Evolutionary conservation across 352 stramenopile genomes (phyloP).

Genomic region (Halophytophthora polymorphica): DNA sequence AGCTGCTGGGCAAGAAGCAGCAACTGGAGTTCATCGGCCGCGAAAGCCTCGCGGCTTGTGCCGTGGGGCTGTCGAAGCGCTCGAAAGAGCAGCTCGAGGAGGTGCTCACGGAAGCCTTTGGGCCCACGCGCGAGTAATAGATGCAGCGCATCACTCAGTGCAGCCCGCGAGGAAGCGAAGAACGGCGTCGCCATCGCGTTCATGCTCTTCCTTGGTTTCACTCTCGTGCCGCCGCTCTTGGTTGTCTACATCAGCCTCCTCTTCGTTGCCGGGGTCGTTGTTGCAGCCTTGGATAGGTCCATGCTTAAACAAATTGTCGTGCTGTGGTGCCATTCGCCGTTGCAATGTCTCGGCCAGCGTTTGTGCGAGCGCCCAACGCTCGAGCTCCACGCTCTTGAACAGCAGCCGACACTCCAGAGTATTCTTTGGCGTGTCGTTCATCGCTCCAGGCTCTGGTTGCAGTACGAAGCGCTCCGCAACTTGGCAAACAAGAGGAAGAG

Average conservation of each 20-base stretch:
- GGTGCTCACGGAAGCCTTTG: slow-evolving; percentile 66
- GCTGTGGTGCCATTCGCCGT: slow-evolving; percentile 19
- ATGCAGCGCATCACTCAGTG: not conserved
- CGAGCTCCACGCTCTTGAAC: slow-evolving; percentile 14
- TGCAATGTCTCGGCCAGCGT: slow-evolving; percentile 12
- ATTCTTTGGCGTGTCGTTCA: too few relatives aligned
- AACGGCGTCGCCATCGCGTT: not conserved
- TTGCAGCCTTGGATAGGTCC: too few relatives aligned
- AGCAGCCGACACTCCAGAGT: slow-evolving; percentile 20
- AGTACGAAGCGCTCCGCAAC: too few relatives aligned
- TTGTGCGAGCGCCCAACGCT: slow-evolving; percentile 25
- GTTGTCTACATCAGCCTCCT: too few relatives aligned
- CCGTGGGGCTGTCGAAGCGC: slow-evolving; percentile 70
- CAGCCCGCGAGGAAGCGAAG: not conserved
- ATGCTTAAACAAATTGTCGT: not conserved
- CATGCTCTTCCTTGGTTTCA: too few relatives aligned
- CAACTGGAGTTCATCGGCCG: slow-evolving; percentile 70
- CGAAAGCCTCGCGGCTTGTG: slow-evolving; percentile 64
- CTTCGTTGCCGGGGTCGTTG: too few relatives aligned
- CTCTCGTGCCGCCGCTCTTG: too few relatives aligned
- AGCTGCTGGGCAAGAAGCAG: slow-evolving; percentile 56
- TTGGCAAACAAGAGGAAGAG: too few relatives aligned
- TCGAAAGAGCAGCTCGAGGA: slow-evolving; percentile 61
- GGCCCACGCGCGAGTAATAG: slow-evolving; percentile 9
- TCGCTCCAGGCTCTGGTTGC: too few relatives aligned